phyloP scores from a whole-genome alignment of 208 protist genomes.

The Phytomonas serpens region DNA sequence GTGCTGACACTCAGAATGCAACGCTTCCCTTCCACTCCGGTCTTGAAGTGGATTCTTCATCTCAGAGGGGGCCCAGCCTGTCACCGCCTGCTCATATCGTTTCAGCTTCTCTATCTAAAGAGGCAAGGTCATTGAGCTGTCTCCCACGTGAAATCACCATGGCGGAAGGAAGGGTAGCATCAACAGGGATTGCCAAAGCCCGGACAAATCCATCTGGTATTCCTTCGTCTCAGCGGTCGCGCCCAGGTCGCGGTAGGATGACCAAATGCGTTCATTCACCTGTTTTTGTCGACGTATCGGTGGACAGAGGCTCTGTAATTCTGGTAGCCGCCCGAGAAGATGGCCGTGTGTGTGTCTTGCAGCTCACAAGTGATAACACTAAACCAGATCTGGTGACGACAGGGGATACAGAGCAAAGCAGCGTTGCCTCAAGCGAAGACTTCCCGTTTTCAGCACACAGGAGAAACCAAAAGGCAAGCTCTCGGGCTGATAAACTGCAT shows the following conservation, averaged over 20 bases:
- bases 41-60: neutral
- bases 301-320: constrained; percentile 25
- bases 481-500: neutral
- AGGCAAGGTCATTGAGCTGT: neutral
- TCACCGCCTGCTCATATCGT: neutral
- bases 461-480: neutral
- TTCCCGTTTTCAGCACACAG: neutral
- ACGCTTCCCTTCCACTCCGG: neutral
- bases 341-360: constrained; percentile 60
- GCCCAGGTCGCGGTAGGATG: neutral
- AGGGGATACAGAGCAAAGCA: neutral
- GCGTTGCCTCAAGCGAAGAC: neutral
- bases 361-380: constrained; percentile 16
- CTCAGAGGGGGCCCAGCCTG: neutral
- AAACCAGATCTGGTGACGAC: neutral
- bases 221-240: neutral
- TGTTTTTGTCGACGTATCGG: constrained; percentile 54
- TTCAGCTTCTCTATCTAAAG: neutral
- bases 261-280: constrained; percentile 23
- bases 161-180: neutral
- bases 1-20: neutral
- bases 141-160: neutral
- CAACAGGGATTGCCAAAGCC: neutral
- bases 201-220: neutral
- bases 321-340: constrained; percentile 56